Base-by-base conservation (phyloP, 2,329 filamentous ascomycete genomes). In the Colletotrichum destructivum region DNA sequence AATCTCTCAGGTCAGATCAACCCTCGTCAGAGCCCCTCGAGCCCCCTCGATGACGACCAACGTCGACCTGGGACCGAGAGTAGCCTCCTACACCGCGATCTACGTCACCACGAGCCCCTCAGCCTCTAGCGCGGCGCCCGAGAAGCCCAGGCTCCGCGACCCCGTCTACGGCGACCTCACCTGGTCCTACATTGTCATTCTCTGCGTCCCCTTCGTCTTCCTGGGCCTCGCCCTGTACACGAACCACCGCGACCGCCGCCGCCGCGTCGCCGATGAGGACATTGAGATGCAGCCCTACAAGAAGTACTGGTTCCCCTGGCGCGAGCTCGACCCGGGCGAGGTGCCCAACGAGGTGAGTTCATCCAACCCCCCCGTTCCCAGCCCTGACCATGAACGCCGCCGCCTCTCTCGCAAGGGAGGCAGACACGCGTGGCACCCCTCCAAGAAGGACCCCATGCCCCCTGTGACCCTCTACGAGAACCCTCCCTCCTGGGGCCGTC, bases 231-330 rank as follows among this genome's bases (percentile, higher is more conserved):
- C 47, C 18, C 35, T 66, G 44, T 55, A 38, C 49, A 21, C 56
- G 4, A 61, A 56, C 63, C 15, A 23, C 66, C 60, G 21, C 40
- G 61, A 73, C 15, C 38, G 51, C 62, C 38, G 18, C 18, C 66
- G 67, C 60, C 35, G 21, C 51, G 56, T 40, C 23, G 6, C 16
- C 16, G 18, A 60, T 47, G 12, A 44, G 23, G 67, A 74, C 31
- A 67, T 74, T 12, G 73, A 74, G 71, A 66, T 74, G 62, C 67
- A 68, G 31, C 16, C 54, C 12, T 60, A 54, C 52, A 40, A 62
- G 12, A 51, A 38, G 21, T 67, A 42, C 26, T 74, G 71, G 71
- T 74, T 74, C 59, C 72, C 72, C 55, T 73, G 72, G 72, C 61
- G 61, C 47, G 69, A 72, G 35, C 55, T 70, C 42, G 60, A 65